Conservation (phyloP, 108 stramenopile species). For the Seminavis robusta region DNA sequence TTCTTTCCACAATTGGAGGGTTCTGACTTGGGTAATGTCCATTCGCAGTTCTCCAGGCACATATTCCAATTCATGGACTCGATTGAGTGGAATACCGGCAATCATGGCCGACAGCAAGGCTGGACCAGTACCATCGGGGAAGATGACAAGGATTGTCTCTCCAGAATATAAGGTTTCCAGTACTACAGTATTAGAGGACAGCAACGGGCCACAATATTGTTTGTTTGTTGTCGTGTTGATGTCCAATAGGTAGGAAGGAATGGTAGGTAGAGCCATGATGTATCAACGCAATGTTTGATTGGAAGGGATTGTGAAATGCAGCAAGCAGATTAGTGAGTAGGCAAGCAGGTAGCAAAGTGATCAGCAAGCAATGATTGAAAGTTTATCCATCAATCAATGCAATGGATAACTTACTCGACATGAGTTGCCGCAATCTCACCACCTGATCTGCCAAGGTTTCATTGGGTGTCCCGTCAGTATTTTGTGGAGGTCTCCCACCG, state of each 20-base stretch:
- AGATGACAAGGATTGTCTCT: constrained; percentile 66
- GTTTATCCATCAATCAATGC: neutral
- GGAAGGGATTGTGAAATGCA: neutral
- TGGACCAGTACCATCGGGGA: constrained; percentile 78
- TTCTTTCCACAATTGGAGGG: constrained; percentile 12
- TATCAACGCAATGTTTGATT: neutral
- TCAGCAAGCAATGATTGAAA: no score
- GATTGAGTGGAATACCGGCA: constrained; percentile 66
- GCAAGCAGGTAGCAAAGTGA: neutral
- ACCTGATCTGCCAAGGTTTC: constrained; percentile 73
- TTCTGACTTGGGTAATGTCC: constrained; percentile 32
- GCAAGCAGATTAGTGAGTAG: neutral
- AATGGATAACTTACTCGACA: constrained; percentile 25
- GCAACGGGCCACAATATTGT: no score
- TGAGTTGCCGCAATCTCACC: constrained; percentile 63
- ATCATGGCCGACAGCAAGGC: constrained; percentile 73
- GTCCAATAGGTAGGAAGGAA: neutral
- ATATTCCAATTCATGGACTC: constrained; percentile 68
- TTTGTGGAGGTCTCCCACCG: constrained; percentile 62
- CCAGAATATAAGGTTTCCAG: constrained; percentile 73
- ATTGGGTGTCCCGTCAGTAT: constrained; percentile 79
- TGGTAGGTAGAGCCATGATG: neutral
- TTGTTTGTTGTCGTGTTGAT: no score
- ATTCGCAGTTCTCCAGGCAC: constrained; percentile 60
- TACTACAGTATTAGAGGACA: constrained; percentile 17